Evolutionary conservation across 495 filamentous ascomycete species (phyloP).

Genomic region (Aspergillus olivimuriae): DNA sequence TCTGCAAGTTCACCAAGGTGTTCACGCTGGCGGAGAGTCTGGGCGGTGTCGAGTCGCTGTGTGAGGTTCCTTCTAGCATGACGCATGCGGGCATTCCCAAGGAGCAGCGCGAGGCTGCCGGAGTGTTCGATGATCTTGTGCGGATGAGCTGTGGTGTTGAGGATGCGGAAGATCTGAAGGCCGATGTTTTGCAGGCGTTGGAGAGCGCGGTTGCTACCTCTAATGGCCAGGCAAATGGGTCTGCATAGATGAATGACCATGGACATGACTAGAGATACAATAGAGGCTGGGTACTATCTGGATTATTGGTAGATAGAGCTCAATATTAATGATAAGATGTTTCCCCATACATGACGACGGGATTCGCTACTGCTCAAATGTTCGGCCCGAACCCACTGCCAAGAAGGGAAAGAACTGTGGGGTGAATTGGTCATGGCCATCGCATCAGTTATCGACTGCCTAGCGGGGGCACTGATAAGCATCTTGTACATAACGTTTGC

Average conservation of each 20-base stretch:
- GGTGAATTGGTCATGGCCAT: too few relatives aligned
- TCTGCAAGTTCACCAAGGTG: slow-evolving; percentile 83
- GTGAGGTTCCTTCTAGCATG: slow-evolving; percentile 90
- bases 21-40: slow-evolving; percentile 92
- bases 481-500: too few relatives aligned
- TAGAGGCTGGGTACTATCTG: too few relatives aligned
- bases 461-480: too few relatives aligned
- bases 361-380: too few relatives aligned
- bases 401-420: too few relatives aligned
- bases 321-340: too few relatives aligned
- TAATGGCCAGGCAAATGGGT: slow-evolving; percentile 19
- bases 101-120: slow-evolving; percentile 82
- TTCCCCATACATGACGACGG: too few relatives aligned
- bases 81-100: slow-evolving; percentile 92
- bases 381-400: too few relatives aligned
- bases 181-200: slow-evolving; percentile 79
- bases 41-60: slow-evolving; percentile 86
- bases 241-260: slow-evolving; percentile 12
- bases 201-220: slow-evolving; percentile 59
- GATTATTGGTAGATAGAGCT: too few relatives aligned
- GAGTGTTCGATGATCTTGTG: slow-evolving; percentile 96
- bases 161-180: slow-evolving; percentile 76
- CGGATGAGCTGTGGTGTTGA: slow-evolving; percentile 91
- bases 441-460: too few relatives aligned
- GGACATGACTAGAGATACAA: too few relatives aligned